Percentiles rank a stretch among this genome's conserved stretches.
These are phyloP conservation scores for Ascochyta rabiei DNA, from an alignment of 2,329 filamentous ascomycete species.

Conservation along the genomic window DNA sequence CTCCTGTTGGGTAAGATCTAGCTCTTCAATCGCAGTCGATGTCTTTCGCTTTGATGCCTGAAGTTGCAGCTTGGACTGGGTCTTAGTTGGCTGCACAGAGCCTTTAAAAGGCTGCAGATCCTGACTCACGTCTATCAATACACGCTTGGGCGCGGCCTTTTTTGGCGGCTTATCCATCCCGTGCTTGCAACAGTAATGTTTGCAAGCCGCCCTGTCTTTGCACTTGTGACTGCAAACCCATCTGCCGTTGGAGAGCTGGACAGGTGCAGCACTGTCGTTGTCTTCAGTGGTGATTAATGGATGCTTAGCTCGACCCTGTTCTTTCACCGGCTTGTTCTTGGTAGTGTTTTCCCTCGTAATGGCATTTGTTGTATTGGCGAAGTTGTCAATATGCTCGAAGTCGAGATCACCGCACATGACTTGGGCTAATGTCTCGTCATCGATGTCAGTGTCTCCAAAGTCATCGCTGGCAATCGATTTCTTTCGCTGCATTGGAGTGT, in stretches of 20 bases:
- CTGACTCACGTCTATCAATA: slow-evolving; percentile 13
- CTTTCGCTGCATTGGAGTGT: slow-evolving; percentile 10
- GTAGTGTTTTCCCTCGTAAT: slow-evolving; percentile 29
- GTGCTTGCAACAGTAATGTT: slow-evolving; percentile 74
- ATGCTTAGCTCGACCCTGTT: slow-evolving; percentile 5
- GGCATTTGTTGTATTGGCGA: slow-evolving; percentile 41
- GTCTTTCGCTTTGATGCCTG: slow-evolving; percentile 33
- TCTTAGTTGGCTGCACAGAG: slow-evolving; percentile 18
- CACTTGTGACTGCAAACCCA: slow-evolving; percentile 78
- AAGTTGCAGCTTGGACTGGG: slow-evolving; percentile 39
- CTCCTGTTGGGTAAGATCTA: slow-evolving; percentile 42
- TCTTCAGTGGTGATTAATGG: slow-evolving; percentile 12
- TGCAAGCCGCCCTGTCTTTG: slow-evolving; percentile 67
- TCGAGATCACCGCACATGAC: slow-evolving; percentile 48
- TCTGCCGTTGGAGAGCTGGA: slow-evolving; percentile 69
- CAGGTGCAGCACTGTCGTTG: slow-evolving; percentile 46
- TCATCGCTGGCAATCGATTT: slow-evolving; percentile 49
- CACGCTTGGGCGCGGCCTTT: slow-evolving; percentile 40
- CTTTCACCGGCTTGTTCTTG: slow-evolving; percentile 22
- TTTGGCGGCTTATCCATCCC: slow-evolving; percentile 70
- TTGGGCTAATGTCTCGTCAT: slow-evolving; percentile 60
- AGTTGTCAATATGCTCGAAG: slow-evolving; percentile 61
- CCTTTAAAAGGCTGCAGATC: neutral
- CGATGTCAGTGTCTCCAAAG: slow-evolving; percentile 60
- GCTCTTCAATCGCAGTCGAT: slow-evolving; percentile 31